Evolutionary conservation across 2,329 filamentous ascomycete genomes (phyloP), one percentile per base, ranked within the genome.

Genomic region (Monascus ruber): DNA sequence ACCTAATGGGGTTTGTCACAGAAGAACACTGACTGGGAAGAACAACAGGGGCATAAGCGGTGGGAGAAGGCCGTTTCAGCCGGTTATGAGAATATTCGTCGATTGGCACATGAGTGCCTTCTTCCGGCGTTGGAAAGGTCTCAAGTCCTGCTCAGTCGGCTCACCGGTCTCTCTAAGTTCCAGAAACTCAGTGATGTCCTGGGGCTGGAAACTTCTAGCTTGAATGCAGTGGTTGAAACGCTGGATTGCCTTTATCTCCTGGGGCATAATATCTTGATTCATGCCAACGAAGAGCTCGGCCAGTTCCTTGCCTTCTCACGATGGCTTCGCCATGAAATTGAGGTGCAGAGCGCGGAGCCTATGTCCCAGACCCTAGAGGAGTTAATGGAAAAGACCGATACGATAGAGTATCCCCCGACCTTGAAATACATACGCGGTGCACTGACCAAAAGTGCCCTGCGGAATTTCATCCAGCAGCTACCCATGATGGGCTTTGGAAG

Each of bases 21-120:
- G 17, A 17, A 31, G 25, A 38, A 32, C 10, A 31, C 41, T 51
- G 35, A 53, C 47, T 35, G 17, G 40, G 42, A 43, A 26, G 10
- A 17, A 9, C 24, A 29, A 17, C 37, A 91, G 82, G 87, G 87
- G 0, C 85, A 94, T 52, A 95, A 94, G 62, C 74, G 91, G 36
- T 98, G 91, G 91, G 88, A 96, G 46, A 93, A 89, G 54, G 81
- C 84, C 5, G 83, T 93, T 2, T 73, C 76, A 1, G 77, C 78
- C 4, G 85, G 87, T 1, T 80, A 95, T 17, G 79, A 85, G 43
- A 81, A 78, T 39, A 72, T 96, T 6, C 77, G 86, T 36, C 75
- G 77, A 38, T 71, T 96, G 8, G 71, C 87, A 0, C 88, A 94
- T 54, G 82, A 94, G 55, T 88, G 93, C 57, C 78, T 95, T 37